A percentile compares a stretch with the other conserved stretches of the same genome.
Conservation (phyloP, 495 filamentous ascomycete genomes). For the Aspergillus conjunctus region DNA sequence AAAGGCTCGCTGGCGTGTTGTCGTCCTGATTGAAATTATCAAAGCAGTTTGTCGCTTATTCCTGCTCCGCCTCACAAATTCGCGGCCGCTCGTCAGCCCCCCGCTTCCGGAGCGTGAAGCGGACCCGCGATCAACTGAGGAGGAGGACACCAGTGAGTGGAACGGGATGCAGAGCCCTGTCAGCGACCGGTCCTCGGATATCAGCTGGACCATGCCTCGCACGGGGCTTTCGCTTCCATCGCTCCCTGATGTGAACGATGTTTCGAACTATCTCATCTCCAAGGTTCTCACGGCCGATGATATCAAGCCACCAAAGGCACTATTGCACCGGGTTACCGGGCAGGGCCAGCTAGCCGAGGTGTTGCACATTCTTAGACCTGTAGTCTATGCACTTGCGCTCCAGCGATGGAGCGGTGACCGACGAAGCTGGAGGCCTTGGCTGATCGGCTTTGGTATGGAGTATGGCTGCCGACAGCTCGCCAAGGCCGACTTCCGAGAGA, state of each 20-base stretch:
- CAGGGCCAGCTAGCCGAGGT: constrained; percentile 80
- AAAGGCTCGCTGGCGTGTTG: constrained; percentile 81
- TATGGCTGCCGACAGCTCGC: constrained; percentile 81
- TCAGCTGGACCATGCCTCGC: constrained; percentile 90
- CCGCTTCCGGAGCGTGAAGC: constrained; percentile 83
- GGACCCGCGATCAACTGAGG: constrained; percentile 63
- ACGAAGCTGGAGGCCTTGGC: constrained; percentile 82
- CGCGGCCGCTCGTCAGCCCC: constrained; percentile 79
- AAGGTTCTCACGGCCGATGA: constrained; percentile 94
- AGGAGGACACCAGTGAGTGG: constrained; percentile 53
- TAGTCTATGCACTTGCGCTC: constrained; percentile 86
- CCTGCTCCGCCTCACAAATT: constrained; percentile 80
- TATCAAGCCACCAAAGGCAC: constrained; percentile 82
- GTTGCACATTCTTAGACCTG: constrained; percentile 86
- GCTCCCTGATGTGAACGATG: constrained; percentile 75
- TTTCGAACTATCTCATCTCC: constrained; percentile 82
- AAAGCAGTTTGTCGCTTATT: constrained; percentile 87
- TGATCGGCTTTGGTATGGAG: constrained; percentile 84
- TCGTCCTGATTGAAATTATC: constrained; percentile 81
- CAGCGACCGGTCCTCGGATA: constrained; percentile 46
- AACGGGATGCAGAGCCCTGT: constrained; percentile 52
- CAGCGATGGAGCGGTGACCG: constrained; percentile 64
- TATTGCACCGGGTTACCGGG: constrained; percentile 70
- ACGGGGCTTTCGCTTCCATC: constrained; percentile 82
- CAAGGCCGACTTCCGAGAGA: constrained; percentile 69